phyloP scores from a whole-genome alignment of 306 rosid species.

The Castanea crenata region DNA sequence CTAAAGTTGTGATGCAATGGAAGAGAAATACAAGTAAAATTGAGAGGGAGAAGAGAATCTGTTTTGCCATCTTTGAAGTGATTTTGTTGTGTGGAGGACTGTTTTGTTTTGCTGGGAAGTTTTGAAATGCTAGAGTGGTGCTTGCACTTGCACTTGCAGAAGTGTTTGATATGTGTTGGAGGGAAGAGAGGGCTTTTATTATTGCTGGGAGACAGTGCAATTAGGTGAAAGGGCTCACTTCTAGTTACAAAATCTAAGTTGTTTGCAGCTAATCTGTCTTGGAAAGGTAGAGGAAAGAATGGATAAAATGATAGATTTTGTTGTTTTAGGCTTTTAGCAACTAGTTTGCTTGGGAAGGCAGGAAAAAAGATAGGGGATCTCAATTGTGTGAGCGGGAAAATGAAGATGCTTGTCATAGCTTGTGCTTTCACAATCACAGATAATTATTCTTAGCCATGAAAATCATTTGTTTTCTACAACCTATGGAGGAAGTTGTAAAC shows the following conservation, averaged over 20 bases:
- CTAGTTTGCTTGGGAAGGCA: constrained; percentile 26
- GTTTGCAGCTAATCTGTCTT: constrained; percentile 18
- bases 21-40: too few species aligned
- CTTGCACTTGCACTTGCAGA: background rate
- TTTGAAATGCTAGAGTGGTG: too few species aligned
- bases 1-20: too few species aligned
- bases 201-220: constrained; percentile 12
- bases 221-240: constrained; percentile 24
- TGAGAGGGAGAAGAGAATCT: constrained; percentile 1
- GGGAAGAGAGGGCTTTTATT: constrained; percentile 21
- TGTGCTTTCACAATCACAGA: background rate
- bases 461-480: too few species aligned
- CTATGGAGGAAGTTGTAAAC: too few species aligned
- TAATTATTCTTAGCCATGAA: background rate
- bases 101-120: too few species aligned
- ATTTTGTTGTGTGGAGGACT: too few species aligned
- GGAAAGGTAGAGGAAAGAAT: constrained; percentile 20
- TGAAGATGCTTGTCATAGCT: too few species aligned
- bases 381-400: constrained; percentile 24
- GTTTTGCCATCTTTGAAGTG: constrained; percentile 17
- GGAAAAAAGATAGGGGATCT: constrained; percentile 29
- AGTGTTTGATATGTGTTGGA: constrained; percentile 19
- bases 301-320: constrained; percentile 14
- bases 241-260: constrained; percentile 25
- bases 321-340: background rate